Conservation (phyloP, 306 rosid species). For the Psophocarpus tetragonolobus region DNA sequence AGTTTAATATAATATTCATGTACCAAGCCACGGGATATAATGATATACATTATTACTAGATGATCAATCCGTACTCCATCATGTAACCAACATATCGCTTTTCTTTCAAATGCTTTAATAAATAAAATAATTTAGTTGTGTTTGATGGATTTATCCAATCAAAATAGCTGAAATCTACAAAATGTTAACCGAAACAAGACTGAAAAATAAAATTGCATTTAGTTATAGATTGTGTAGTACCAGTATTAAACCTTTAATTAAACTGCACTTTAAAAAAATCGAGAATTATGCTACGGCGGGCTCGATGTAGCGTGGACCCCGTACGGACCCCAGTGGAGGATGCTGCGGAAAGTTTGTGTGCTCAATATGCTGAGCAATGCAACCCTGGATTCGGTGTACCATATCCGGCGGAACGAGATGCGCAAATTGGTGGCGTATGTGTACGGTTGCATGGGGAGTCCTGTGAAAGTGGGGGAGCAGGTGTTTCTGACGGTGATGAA, state of each 20-base stretch:
- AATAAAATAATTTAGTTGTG: neutral
- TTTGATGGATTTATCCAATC: neutral
- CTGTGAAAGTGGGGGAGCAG: constrained; percentile 58
- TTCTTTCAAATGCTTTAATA: too few relatives aligned
- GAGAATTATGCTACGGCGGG: constrained; percentile 43
- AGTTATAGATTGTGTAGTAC: too few relatives aligned
- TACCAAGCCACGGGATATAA: too few relatives aligned
- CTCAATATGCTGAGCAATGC: constrained; percentile 67
- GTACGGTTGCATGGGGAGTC: constrained; percentile 37
- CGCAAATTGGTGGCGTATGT: constrained; percentile 42
- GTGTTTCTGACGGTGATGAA: constrained; percentile 57
- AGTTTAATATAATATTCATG: too few relatives aligned
- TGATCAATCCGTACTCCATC: too few relatives aligned
- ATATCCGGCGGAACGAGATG: constrained; percentile 56
- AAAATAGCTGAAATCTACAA: neutral
- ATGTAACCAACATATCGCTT: neutral
- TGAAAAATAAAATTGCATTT: neutral
- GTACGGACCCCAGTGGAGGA: constrained; percentile 81
- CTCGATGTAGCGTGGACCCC: constrained; percentile 61
- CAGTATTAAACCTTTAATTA: too few relatives aligned
- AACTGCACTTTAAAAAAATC: too few relatives aligned
- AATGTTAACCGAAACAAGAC: neutral
- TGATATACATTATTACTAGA: too few relatives aligned
- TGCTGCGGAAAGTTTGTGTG: constrained; percentile 67
- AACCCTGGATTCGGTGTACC: constrained; percentile 59